Evolutionary conservation across 148 eudicot species (phyloP), one percentile per base, ranked within the genome.

Genomic region (Diospyros lotus): DNA sequence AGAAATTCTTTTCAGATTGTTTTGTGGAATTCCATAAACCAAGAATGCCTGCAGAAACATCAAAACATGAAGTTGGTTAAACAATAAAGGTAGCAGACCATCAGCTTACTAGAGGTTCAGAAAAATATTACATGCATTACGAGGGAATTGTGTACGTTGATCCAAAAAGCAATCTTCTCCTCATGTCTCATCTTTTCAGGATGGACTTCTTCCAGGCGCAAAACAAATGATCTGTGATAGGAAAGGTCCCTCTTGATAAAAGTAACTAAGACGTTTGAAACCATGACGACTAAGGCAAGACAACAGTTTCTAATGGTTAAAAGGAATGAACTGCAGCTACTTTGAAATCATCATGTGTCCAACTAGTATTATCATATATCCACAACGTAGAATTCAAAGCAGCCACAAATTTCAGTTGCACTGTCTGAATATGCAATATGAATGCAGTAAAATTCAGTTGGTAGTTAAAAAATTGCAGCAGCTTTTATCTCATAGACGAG

Each of bases 161-260:
- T 93, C 99, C 99, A 95, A 75, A 95, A 94, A 17, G 97, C 96
- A 40, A 95, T 79, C 83, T 93, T 95, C 86, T 95, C 97, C 76
- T 91, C 96, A 44, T 86, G 86, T 71, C 85, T 91, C 87, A 95
- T 72, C 82, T 82, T 89, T 75, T 81, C 82, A 0, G 91, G 90
- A 69, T 95, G 89, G 68, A 92, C 80, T 69, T 77, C 84, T 68
- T 88, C 90, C 81, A 95, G 75, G 58, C 74, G 84, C n/a, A 78
- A 85, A 51, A 90, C 88, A 73, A 89, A 82, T 71, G 85, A 86
- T 82, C 99, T 95, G 90, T 82, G 87, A 63, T 68, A 45, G 2
- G 62, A 67, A 50, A 64, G 58, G 1, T 72, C 46, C 60, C 9
- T 2, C 52, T 58, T 55, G 14, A 59, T 14, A 14, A 18, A 9